A percentile compares a stretch with the other conserved stretches of the same genome.
phyloP scores from a whole-genome alignment of 306 rosid genomes.

The Potentilla sterilis region DNA sequence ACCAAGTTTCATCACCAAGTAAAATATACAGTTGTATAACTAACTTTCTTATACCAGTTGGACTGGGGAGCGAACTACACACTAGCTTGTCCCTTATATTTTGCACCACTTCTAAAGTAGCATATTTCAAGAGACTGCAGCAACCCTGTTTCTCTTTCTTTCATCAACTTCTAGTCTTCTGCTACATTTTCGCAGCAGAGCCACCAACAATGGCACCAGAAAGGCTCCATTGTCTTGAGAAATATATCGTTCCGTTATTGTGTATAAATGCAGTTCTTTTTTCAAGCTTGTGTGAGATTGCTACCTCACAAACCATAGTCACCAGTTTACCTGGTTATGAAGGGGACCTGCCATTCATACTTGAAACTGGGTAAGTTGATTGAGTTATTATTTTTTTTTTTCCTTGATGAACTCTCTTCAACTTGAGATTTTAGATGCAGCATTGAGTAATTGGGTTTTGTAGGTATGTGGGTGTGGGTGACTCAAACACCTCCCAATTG shows the following conservation, averaged over 20 bases:
- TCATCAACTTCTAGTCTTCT: conserved; percentile 5
- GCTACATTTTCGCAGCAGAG: not conserved
- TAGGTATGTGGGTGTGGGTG: conserved; percentile 31
- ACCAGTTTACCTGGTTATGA: conserved; percentile 23
- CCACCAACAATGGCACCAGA: not conserved
- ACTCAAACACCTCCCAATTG: conserved; percentile 15
- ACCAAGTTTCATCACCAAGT: not conserved
- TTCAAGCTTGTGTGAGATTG: conserved; percentile 13
- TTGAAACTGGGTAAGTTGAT: conserved; percentile 30
- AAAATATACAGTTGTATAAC: not conserved
- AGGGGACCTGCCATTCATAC: conserved; percentile 32
- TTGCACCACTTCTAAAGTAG: not conserved
- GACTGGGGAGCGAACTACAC: not conserved
- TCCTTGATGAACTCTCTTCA: too few species aligned
- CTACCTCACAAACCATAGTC: conserved; percentile 25
- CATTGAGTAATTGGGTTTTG: not conserved
- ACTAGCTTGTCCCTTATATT: not conserved
- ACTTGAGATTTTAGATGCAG: not conserved
- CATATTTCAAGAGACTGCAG: not conserved
- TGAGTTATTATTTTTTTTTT: not conserved
- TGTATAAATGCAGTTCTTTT: conserved; percentile 12
- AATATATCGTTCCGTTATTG: not conserved
- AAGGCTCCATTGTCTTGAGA: not conserved
- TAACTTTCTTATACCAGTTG: conserved; percentile 5
- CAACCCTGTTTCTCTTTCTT: not conserved